Conservation (phyloP, 768 basidiomycete genomes). For the Hygrophorus pudorinus region DNA sequence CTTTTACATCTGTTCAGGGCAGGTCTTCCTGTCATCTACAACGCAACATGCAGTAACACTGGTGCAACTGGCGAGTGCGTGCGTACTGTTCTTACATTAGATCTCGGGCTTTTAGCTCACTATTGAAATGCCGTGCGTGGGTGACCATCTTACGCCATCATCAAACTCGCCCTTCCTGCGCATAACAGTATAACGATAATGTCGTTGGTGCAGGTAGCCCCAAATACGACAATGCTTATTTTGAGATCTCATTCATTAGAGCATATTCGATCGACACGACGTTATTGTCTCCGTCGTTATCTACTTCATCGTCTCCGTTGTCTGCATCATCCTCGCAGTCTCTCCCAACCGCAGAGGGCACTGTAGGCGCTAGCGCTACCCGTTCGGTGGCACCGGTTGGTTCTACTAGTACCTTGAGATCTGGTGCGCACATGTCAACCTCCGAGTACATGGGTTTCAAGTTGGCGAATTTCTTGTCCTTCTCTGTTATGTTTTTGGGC, state of each 20-base stretch:
- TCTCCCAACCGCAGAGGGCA: too few species aligned
- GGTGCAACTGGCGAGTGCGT: constrained; percentile 29
- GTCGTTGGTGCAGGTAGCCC: constrained; percentile 33
- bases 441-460: too few species aligned
- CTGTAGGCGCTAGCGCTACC: too few species aligned
- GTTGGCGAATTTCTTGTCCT: too few species aligned
- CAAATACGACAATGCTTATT: constrained; percentile 40
- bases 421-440: too few species aligned
- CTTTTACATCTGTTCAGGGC: constrained; percentile 23
- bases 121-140: background rate
- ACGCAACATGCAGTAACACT: constrained; percentile 23
- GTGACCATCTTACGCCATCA: background rate
- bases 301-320: background rate
- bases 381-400: too few species aligned
- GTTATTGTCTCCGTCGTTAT: background rate
- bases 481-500: too few species aligned
- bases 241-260: constrained; percentile 58
- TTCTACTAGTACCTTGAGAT: too few species aligned
- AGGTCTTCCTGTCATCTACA: constrained; percentile 30
- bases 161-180: background rate
- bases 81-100: constrained; percentile 6
- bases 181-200: constrained; percentile 45
- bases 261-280: constrained; percentile 16
- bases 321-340: too few species aligned
- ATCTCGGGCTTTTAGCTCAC: background rate